Evolutionary conservation across 202 grass and related monocot genomes (phyloP).

Genomic region (Saccharum hybrid): DNA sequence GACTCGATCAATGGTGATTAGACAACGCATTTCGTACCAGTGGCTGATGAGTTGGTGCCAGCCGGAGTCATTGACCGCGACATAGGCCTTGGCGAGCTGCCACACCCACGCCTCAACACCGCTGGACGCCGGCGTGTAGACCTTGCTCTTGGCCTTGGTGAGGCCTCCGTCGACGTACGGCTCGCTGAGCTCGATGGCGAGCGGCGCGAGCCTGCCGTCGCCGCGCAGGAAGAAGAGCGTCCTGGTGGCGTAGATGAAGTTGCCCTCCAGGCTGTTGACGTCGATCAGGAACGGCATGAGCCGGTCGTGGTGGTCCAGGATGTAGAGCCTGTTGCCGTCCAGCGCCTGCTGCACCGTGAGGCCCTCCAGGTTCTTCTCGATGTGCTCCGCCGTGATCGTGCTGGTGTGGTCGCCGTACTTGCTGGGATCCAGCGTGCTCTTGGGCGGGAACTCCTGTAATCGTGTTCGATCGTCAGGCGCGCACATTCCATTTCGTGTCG

Average conservation of each 20-base stretch:
- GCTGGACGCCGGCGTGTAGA: constrained; percentile 53
- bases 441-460: constrained; percentile 70
- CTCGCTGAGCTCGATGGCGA: constrained; percentile 87
- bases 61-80: constrained; percentile 71
- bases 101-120: constrained; percentile 61
- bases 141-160: constrained; percentile 57
- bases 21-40: constrained; percentile 49
- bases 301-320: constrained; percentile 84
- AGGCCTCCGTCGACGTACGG: constrained; percentile 44
- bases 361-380: constrained; percentile 61
- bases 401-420: constrained; percentile 78
- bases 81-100: constrained; percentile 89
- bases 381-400: constrained; percentile 63
- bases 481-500: no score
- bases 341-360: constrained; percentile 66
- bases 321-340: constrained; percentile 56
- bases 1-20: no score
- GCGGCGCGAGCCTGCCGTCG: constrained; percentile 61
- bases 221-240: constrained; percentile 70
- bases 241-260: constrained; percentile 73
- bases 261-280: constrained; percentile 57
- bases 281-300: constrained; percentile 74
- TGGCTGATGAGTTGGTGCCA: constrained; percentile 81
- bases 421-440: constrained; percentile 65
- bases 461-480: not conserved